Conservation (phyloP, 139 green algal species). For the Parachlorella kessleri region DNA sequence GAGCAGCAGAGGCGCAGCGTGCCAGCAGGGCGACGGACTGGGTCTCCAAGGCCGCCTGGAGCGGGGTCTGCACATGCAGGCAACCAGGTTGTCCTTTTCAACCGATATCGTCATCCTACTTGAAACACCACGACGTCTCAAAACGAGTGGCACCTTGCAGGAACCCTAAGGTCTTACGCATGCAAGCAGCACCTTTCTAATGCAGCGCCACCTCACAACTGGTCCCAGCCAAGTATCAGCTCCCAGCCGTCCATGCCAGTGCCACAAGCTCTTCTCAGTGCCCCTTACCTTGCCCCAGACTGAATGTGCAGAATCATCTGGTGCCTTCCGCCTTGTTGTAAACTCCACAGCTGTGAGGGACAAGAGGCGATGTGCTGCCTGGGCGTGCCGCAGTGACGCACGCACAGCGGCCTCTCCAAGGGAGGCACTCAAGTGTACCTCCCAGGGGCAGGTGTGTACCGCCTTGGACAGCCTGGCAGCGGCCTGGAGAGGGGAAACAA, state of each 20-base stretch:
- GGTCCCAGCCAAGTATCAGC: too few relatives aligned
- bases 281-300: too few relatives aligned
- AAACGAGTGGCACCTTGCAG: neutral
- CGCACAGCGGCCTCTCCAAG: slow-evolving; percentile 2
- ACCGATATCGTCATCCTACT: too few relatives aligned
- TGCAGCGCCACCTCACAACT: too few relatives aligned
- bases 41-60: slow-evolving; percentile 1
- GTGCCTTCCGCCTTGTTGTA: neutral
- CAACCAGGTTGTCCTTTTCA: too few relatives aligned
- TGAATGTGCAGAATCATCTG: too few relatives aligned
- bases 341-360: neutral
- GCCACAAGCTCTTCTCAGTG: too few relatives aligned
- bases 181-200: too few relatives aligned
- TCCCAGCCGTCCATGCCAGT: too few relatives aligned
- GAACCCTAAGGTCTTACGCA: too few relatives aligned
- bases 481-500: slow-evolving; percentile 10
- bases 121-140: too few relatives aligned
- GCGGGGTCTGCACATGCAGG: slow-evolving; percentile 12
- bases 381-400: neutral
- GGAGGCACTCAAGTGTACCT: neutral
- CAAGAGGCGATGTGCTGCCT: slow-evolving; percentile 12
- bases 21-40: slow-evolving; percentile 1
- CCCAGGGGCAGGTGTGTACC: slow-evolving; percentile 36
- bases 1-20: neutral
- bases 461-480: slow-evolving; percentile 26